These are phyloP conservation scores for Lactarius sanguifluus DNA, from an alignment of 768 basidiomycete genomes.

Conservation along the genomic window DNA sequence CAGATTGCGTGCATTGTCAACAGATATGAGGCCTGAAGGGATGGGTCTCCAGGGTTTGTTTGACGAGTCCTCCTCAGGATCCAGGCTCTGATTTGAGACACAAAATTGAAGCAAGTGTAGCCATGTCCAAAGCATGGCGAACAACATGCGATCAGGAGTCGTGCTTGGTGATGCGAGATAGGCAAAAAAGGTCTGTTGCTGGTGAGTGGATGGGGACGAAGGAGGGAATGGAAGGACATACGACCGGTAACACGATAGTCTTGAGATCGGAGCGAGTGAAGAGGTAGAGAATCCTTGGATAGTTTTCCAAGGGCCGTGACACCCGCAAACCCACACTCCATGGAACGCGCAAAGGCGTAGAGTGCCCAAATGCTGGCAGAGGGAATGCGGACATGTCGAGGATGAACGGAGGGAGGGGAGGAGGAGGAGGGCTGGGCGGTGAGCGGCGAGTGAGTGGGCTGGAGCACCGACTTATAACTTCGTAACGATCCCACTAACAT, in stretches of 20 bases:
- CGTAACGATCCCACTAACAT: neutral
- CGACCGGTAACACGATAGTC: slow-evolving; percentile 23
- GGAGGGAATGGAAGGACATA: neutral
- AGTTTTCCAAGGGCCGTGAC: slow-evolving; percentile 7
- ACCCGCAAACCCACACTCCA: neutral
- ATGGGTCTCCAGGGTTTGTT: slow-evolving; percentile 35
- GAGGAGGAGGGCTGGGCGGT: neutral
- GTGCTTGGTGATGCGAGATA: slow-evolving; percentile 12
- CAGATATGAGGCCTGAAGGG: slow-evolving; percentile 31
- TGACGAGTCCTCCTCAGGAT: slow-evolving; percentile 32
- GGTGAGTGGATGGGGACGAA: neutral
- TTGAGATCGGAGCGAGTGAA: slow-evolving; percentile 24
- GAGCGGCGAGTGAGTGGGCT: neutral
- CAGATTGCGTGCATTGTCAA: slow-evolving; percentile 22
- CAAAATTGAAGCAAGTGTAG: slow-evolving; percentile 36
- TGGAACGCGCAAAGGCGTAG: neutral
- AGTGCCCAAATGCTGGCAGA: neutral
- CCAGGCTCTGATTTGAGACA: slow-evolving; percentile 33
- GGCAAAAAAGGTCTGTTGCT: slow-evolving; percentile 20
- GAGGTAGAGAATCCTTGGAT: slow-evolving; percentile 19
- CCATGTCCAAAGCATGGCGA: slow-evolving; percentile 33
- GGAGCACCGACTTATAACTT: slow-evolving; percentile 4
- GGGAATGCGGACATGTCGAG: neutral
- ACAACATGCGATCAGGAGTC: slow-evolving; percentile 2
- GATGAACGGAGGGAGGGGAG: neutral